These are phyloP conservation scores for Leccinum insolens DNA, from an alignment of 1,284 basidiomycete species.

Conservation along the genomic window DNA sequence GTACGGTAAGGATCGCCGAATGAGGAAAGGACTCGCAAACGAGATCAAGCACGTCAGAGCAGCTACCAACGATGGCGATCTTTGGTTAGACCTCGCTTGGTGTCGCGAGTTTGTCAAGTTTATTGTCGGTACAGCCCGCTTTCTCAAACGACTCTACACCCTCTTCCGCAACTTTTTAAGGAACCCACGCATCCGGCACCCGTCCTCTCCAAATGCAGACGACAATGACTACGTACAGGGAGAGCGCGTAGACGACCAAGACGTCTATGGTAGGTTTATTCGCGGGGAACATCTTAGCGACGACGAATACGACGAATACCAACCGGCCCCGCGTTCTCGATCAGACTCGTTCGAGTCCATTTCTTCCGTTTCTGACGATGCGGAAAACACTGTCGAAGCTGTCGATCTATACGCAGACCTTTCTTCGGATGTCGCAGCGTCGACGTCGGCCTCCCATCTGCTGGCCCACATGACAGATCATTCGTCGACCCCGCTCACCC, in stretches of 20 bases:
- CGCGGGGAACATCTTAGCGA: constrained; percentile 55
- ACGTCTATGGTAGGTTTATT: constrained; percentile 60
- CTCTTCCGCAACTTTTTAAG: constrained; percentile 27
- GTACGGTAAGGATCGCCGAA: constrained; percentile 19
- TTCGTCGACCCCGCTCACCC: constrained; percentile 47
- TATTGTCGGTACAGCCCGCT: constrained; percentile 37
- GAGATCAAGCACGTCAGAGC: constrained; percentile 52
- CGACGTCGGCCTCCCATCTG: constrained; percentile 45
- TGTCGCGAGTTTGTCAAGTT: constrained; percentile 47
- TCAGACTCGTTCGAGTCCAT: constrained; percentile 29
- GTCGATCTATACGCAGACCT: constrained; percentile 48
- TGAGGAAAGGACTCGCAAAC: constrained; percentile 45
- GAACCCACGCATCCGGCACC: constrained; percentile 13
- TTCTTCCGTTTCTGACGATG: constrained; percentile 32
- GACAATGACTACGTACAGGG: constrained; percentile 8
- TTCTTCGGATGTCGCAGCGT: constrained; percentile 31
- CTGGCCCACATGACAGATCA: constrained; percentile 51
- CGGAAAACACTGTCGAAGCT: constrained; percentile 37
- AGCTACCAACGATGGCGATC: constrained; percentile 37
- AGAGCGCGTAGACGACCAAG: constrained; percentile 27
- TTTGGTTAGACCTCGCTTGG: constrained; percentile 50
- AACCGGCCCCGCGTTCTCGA: constrained; percentile 26
- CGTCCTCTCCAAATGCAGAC: constrained; percentile 4
- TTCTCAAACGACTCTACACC: constrained; percentile 40
- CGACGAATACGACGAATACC: constrained; percentile 61